Conservation (phyloP, 2,329 filamentous ascomycete genomes). For the Xylariaceae sp. region DNA sequence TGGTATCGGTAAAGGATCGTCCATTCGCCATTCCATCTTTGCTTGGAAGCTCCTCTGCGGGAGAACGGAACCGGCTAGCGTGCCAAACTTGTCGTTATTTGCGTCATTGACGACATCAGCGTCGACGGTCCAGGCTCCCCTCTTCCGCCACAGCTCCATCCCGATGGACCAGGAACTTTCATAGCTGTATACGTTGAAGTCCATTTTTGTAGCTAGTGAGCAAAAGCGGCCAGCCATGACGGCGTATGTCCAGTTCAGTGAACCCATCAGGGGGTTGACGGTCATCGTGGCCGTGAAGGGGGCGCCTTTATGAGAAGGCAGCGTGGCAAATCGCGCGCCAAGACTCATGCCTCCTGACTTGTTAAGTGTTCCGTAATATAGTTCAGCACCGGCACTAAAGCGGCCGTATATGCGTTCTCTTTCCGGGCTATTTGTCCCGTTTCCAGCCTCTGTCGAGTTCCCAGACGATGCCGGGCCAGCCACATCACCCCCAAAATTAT, state of each 20-base stretch:
- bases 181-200: conserved; percentile 98
- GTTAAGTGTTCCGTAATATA: conserved; percentile 93
- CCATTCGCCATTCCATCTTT: conserved; percentile 44
- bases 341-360: conserved; percentile 89
- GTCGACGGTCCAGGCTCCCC: conserved; percentile 37
- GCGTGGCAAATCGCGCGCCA: conserved; percentile 81
- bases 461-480: conserved; percentile 26
- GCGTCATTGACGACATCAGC: conserved; percentile 34
- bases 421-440: conserved; percentile 32
- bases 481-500: conserved; percentile 83
- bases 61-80: conserved; percentile 10
- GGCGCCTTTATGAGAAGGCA: conserved; percentile 74
- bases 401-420: conserved; percentile 66
- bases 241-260: conserved; percentile 84
- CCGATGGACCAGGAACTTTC: conserved; percentile 91
- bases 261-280: conserved; percentile 90
- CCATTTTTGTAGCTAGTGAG: conserved; percentile 82
- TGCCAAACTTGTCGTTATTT: conserved; percentile 20
- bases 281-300: conserved; percentile 92
- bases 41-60: conserved; percentile 45
- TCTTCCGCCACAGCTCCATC: conserved; percentile 83
- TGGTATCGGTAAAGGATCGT: conserved; percentile 13
- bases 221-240: conserved; percentile 79
- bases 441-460: conserved; percentile 15
- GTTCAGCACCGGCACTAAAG: conserved; percentile 84